Conservation (phyloP, 2,329 filamentous ascomycete species). For the Alternaria dauci region DNA sequence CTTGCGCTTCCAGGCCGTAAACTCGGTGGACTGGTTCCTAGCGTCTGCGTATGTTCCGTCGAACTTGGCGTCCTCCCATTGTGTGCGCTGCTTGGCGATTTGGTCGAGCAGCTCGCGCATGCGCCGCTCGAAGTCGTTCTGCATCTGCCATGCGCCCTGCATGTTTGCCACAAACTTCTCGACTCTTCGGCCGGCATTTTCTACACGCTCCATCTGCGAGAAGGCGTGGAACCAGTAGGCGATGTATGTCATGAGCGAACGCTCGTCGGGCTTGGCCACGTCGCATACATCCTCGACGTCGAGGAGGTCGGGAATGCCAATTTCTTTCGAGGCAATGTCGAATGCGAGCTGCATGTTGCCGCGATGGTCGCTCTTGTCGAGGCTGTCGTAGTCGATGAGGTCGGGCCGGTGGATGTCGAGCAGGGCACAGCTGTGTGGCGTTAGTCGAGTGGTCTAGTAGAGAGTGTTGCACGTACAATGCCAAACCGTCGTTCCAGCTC, state of each 20-base stretch:
- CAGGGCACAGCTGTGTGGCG: constrained; percentile 72
- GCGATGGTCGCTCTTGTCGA: constrained; percentile 92
- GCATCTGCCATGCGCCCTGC: constrained; percentile 99
- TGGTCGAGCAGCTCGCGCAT: constrained; percentile 83
- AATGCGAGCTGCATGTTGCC: constrained; percentile 99
- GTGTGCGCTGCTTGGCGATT: constrained; percentile 75
- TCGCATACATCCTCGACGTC: constrained; percentile 99
- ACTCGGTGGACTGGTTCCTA: constrained; percentile 82
- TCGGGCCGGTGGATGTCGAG: constrained; percentile 97
- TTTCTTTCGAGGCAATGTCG: constrained; percentile 93
- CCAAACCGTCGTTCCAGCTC: constrained; percentile 97
- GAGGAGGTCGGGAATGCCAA: constrained; percentile 92
- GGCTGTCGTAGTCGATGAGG: constrained; percentile 92
- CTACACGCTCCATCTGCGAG: constrained; percentile 97
- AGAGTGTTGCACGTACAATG: constrained; percentile 65
- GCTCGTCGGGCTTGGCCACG: constrained; percentile 93
- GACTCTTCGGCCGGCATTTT: constrained; percentile 93
- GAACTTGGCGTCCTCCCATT: constrained; percentile 83
- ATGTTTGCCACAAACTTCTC: constrained; percentile 99
- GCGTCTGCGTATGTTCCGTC: constrained; percentile 92
- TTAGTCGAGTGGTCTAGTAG: constrained; percentile 10
- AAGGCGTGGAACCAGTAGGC: constrained; percentile 99
- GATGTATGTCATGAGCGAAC: constrained; percentile 98
- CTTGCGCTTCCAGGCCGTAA: constrained; percentile 88
- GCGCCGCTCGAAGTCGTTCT: constrained; percentile 90